phyloP scores from a whole-genome alignment of 208 protist species.

The Acanthamoeba castellanii region DNA sequence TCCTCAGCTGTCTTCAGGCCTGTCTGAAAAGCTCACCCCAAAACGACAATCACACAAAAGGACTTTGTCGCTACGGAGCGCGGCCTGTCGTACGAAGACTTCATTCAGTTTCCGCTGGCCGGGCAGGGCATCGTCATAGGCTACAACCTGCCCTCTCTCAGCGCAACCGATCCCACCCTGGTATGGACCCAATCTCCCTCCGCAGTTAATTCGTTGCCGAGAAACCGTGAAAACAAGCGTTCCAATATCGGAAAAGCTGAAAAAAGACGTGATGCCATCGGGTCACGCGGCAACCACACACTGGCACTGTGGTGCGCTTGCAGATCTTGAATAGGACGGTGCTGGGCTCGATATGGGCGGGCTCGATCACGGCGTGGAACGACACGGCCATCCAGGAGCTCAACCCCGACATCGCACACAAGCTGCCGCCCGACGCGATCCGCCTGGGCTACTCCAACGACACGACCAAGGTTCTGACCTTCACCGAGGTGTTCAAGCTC shows the following conservation, averaged over 20 bases:
- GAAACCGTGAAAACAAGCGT: no score
- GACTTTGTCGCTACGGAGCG: background rate
- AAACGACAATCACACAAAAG: background rate
- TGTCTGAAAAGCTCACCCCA: no score
- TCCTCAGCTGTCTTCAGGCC: no score
- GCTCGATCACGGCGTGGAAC: slow-evolving; percentile 25
- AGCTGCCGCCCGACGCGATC: background rate
- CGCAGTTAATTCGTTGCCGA: background rate
- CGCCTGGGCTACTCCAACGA: background rate
- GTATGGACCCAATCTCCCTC: background rate
- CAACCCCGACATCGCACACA: slow-evolving; percentile 20
- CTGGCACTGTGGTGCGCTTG: no score
- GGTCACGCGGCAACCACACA: no score
- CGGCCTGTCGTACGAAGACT: background rate
- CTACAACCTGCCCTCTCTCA: background rate
- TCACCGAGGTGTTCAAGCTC: slow-evolving; percentile 32
- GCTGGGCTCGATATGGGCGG: slow-evolving; percentile 46
- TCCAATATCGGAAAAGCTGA: background rate
- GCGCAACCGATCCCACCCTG: background rate
- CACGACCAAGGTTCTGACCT: background rate
- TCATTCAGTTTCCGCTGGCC: background rate
- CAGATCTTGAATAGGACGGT: slow-evolving; percentile 11
- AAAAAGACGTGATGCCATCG: background rate
- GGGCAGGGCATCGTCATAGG: background rate
- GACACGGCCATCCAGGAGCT: slow-evolving; percentile 28